Evolutionary conservation across 129 eudicot genomes (phyloP).

Genomic region (Chrysanthemum makinoi): DNA sequence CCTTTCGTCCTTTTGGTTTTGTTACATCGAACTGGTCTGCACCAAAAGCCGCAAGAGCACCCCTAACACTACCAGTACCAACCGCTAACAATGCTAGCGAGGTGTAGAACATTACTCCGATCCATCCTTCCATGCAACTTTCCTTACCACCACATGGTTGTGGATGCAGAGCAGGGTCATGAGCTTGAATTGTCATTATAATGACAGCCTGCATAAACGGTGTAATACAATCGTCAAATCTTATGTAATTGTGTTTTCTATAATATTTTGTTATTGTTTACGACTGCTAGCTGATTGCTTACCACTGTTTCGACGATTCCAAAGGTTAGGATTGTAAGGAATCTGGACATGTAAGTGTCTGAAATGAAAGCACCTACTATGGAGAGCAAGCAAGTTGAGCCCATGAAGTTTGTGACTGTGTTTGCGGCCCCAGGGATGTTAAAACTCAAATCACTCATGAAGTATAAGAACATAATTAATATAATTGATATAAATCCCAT

Average conservation of each 20-base stretch:
- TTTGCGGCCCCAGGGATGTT: slow-evolving; percentile 59
- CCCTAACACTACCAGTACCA: slow-evolving; percentile 71
- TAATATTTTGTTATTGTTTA: not conserved
- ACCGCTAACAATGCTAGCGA: slow-evolving; percentile 54
- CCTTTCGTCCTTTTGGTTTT: slow-evolving; percentile 47
- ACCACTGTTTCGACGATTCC: slow-evolving; percentile 59
- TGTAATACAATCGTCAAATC: not conserved
- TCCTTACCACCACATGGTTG: slow-evolving; percentile 41
- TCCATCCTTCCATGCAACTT: slow-evolving; percentile 47
- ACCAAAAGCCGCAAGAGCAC: slow-evolving; percentile 71
- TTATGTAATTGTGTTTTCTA: not conserved
- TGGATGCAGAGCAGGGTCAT: slow-evolving; percentile 42
- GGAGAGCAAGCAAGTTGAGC: slow-evolving; percentile 64
- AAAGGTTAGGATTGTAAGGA: slow-evolving; percentile 45
- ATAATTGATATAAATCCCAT: slow-evolving; percentile 64
- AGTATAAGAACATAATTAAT: slow-evolving; percentile 67
- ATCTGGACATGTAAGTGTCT: slow-evolving; percentile 59
- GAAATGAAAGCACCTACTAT: slow-evolving; percentile 70
- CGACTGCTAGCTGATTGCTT: not conserved
- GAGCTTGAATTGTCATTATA: slow-evolving; percentile 75
- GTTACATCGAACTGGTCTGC: slow-evolving; percentile 67
- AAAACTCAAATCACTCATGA: slow-evolving; percentile 40
- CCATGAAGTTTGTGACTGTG: slow-evolving; percentile 73
- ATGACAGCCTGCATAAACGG: slow-evolving; percentile 38
- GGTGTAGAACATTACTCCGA: slow-evolving; percentile 48